phyloP scores from a whole-genome alignment of 805 yeast genomes.

The Monosporozyma yasuniensis region DNA sequence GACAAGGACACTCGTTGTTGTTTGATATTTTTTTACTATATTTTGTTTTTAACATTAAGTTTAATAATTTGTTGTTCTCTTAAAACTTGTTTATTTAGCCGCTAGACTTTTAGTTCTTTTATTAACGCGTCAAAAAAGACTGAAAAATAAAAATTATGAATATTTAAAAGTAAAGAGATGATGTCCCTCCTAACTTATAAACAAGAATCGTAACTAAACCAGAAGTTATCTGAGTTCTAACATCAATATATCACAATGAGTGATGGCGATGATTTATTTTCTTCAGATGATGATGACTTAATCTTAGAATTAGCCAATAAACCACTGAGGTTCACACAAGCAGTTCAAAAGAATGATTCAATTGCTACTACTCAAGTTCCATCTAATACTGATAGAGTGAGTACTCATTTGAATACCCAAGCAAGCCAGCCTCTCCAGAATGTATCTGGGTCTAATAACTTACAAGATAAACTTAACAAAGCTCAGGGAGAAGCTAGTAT shows the following conservation, averaged over 20 bases:
- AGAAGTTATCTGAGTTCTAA: neutral
- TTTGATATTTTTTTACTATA: too few relatives aligned
- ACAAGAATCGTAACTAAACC: neutral
- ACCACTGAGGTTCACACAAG: slow-evolving; percentile 25
- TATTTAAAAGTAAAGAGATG: neutral
- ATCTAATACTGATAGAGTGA: neutral
- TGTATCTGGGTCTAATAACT: neutral
- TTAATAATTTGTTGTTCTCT: neutral
- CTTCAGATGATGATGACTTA: slow-evolving; percentile 33
- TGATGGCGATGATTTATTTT: neutral
- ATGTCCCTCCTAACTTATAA: too few relatives aligned
- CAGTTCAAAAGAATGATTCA: neutral
- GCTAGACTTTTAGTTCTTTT: neutral
- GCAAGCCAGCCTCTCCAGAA: neutral
- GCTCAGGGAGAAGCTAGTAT: slow-evolving; percentile 79
- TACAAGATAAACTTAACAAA: slow-evolving; percentile 30
- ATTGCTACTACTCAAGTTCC: neutral
- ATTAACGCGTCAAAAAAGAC: neutral
- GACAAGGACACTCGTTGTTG: too few relatives aligned
- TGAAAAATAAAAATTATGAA: neutral
- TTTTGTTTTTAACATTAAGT: neutral
- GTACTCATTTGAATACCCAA: neutral
- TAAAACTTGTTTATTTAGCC: neutral
- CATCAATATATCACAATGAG: neutral
- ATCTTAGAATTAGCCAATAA: slow-evolving; percentile 40